phyloP scores from a whole-genome alignment of 768 basidiomycete species.

The Suillus bovinus region DNA sequence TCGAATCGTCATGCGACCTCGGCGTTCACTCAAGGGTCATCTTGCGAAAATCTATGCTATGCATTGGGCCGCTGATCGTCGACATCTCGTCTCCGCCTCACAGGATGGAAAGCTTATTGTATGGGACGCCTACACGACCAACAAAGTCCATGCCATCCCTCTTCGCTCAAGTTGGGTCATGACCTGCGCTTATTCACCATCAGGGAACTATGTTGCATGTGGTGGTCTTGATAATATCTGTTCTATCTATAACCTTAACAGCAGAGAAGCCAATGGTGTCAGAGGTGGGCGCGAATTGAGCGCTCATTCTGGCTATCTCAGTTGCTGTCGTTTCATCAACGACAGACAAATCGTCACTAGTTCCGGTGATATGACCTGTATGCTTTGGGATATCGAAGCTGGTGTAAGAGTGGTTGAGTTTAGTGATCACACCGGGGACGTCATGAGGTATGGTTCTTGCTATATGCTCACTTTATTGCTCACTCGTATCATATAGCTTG shows the following conservation, averaged over 20 bases:
- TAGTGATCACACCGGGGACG: conserved; percentile 98
- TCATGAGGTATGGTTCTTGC: conserved; percentile 79
- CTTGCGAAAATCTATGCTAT: conserved; percentile 99
- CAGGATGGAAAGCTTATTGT: conserved; percentile 99
- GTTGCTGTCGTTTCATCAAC: conserved; percentile 98
- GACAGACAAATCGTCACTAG: conserved; percentile 98
- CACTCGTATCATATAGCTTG: conserved; percentile 52
- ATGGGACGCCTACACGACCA: conserved; percentile 99
- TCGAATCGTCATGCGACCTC: conserved; percentile 94
- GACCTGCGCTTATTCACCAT: conserved; percentile 98
- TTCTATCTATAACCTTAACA: conserved; percentile 94
- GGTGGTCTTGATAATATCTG: conserved; percentile 99
- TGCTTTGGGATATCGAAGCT: conserved; percentile 99
- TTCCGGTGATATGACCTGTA: conserved; percentile 99
- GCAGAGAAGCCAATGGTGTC: conserved; percentile 68
- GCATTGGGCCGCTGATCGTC: conserved; percentile 98
- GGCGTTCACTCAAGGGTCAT: conserved; percentile 94
- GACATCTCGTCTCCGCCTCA: conserved; percentile 98
- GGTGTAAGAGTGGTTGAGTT: conserved; percentile 98
- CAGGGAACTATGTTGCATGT: conserved; percentile 96
- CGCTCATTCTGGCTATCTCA: conserved; percentile 97
- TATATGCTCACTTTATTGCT: conserved; percentile 12
- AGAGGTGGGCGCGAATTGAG: conserved; percentile 94
- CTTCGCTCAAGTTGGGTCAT: conserved; percentile 99
- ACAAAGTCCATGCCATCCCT: conserved; percentile 99